Evolutionary conservation across 495 filamentous ascomycete genomes (phyloP).

Genomic region (Xylaria nigripes): DNA sequence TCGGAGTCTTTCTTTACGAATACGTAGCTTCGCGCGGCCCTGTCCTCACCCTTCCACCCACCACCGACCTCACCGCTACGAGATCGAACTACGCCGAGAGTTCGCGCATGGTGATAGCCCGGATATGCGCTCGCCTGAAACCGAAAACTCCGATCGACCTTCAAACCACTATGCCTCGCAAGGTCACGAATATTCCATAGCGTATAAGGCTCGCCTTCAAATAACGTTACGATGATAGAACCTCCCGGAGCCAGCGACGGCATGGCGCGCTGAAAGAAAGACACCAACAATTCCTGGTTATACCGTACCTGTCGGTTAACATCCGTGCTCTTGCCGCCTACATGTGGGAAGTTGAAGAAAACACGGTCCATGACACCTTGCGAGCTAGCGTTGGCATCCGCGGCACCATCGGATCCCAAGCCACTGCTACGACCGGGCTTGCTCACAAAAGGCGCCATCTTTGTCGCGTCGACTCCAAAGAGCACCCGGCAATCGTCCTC

Average conservation of each 20-base stretch:
- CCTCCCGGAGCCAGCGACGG: conserved; percentile 42
- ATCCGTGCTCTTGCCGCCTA: conserved; percentile 83
- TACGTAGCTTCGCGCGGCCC: conserved; percentile 67
- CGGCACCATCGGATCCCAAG: conserved; percentile 1
- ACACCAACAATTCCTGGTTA: conserved; percentile 83
- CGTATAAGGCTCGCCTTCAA: conserved; percentile 88
- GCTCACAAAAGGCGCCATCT: conserved; percentile 45
- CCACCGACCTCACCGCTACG: conserved; percentile 40
- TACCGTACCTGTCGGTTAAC: conserved; percentile 87
- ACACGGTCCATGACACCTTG: conserved; percentile 59
- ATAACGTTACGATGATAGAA: conserved; percentile 75
- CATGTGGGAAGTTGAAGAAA: conserved; percentile 94
- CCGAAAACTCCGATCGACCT: conserved; percentile 65
- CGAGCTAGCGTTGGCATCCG: conserved; percentile 19
- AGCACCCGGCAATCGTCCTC: conserved; percentile 43
- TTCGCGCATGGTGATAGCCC: conserved; percentile 82
- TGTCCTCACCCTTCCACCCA: conserved; percentile 71
- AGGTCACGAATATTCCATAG: conserved; percentile 90
- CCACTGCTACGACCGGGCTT: conserved; percentile 11
- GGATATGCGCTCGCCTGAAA: conserved; percentile 71
- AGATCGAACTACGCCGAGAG: conserved; percentile 65
- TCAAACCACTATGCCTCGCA: conserved; percentile 67
- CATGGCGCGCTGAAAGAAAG: conserved; percentile 61
- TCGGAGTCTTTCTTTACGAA: conserved; percentile 58
- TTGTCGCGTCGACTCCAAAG: conserved; percentile 68